Percentiles rank a stretch among this genome's conserved stretches.
These are phyloP conservation scores for Alternaria ventricosa DNA, from an alignment of 2,329 filamentous ascomycete genomes.

Conservation along the genomic window DNA sequence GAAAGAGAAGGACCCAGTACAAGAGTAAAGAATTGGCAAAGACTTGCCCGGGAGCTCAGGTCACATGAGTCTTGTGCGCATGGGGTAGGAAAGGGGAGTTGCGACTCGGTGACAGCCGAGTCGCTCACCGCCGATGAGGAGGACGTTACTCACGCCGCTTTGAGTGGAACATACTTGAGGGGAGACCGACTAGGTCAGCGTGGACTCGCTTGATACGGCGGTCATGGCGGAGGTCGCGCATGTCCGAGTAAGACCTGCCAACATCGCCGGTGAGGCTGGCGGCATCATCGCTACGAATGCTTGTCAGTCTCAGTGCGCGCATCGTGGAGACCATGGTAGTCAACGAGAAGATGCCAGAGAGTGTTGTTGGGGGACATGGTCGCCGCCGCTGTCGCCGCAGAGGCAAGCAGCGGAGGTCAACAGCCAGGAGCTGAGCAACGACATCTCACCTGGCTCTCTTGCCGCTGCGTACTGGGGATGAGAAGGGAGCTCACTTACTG, in stretches of 20 bases:
- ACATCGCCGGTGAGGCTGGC: neutral
- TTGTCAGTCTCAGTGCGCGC: neutral
- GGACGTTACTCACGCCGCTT: neutral
- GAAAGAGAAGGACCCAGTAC: neutral
- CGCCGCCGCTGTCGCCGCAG: neutral
- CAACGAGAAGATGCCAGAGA: neutral
- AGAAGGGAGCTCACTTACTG: neutral
- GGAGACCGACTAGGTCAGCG: neutral
- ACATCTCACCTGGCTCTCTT: neutral
- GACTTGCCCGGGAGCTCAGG: neutral
- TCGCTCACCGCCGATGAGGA: neutral
- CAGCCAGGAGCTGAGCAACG: neutral
- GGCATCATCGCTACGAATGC: neutral
- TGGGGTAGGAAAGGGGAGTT: neutral
- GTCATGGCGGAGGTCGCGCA: neutral
- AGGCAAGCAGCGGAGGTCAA: neutral
- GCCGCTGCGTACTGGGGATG: neutral
- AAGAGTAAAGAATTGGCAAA: neutral
- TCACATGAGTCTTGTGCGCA: neutral
- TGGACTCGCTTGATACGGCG: neutral
- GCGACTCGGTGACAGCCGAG: neutral
- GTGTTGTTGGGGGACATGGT: neutral
- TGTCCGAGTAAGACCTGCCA: neutral
- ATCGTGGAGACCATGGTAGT: neutral
- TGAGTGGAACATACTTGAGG: neutral